Conservation (phyloP, 2,329 filamentous ascomycete species). For the Calonectria naviculata region DNA sequence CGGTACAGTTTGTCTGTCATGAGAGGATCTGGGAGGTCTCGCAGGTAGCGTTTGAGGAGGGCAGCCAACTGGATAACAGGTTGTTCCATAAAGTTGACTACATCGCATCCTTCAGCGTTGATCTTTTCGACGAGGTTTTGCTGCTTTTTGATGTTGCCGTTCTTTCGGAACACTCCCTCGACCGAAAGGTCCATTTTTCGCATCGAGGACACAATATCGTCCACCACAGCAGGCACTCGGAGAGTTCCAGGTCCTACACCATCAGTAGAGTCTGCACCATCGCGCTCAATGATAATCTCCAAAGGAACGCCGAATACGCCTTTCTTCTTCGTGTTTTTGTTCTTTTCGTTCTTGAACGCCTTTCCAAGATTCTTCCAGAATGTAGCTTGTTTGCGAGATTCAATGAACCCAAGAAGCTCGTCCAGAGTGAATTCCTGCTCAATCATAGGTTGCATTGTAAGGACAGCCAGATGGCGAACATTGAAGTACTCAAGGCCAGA, state of each 20-base stretch:
- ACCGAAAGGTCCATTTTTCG: conserved; percentile 99
- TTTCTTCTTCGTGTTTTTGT: conserved; percentile 86
- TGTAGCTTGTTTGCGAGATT: conserved; percentile 86
- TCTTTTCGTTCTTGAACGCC: conserved; percentile 89
- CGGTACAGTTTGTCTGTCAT: conserved; percentile 95
- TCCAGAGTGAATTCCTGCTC: conserved; percentile 94
- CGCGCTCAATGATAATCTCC: conserved; percentile 89
- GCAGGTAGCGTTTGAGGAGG: conserved; percentile 92
- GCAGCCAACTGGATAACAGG: conserved; percentile 95
- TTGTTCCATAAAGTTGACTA: conserved; percentile 87
- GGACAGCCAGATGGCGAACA: conserved; percentile 91
- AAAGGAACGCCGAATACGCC: conserved; percentile 92
- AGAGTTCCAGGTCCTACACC: conserved; percentile 93
- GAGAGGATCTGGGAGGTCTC: conserved; percentile 93
- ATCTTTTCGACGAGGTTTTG: conserved; percentile 88
- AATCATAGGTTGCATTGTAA: conserved; percentile 93
- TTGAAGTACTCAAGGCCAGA: conserved; percentile 98
- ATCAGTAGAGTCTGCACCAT: conserved; percentile 97
- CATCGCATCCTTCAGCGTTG: conserved; percentile 85
- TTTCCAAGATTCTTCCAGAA: conserved; percentile 99
- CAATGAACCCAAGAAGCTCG: conserved; percentile 91
- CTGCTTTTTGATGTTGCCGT: conserved; percentile 95
- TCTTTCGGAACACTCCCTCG: conserved; percentile 98
- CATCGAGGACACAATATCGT: conserved; percentile 94
- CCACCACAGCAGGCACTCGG: conserved; percentile 92